These are phyloP conservation scores for Calycina herbarum DNA, from an alignment of 2,329 filamentous ascomycete species.

Conservation along the genomic window DNA sequence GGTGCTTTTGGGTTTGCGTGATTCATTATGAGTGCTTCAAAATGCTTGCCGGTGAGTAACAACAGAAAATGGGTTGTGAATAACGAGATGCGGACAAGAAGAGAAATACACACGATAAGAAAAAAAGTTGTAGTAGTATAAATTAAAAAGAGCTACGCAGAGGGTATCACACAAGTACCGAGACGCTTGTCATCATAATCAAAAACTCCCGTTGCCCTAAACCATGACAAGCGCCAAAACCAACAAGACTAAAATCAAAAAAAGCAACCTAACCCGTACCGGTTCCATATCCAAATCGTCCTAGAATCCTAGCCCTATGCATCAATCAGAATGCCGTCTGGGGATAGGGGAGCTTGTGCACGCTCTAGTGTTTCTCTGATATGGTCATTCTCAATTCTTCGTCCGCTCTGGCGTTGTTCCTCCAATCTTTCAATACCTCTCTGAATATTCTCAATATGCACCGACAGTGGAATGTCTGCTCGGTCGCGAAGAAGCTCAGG, in stretches of 20 bases:
- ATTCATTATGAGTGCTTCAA: background rate
- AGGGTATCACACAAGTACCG: background rate
- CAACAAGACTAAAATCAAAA: background rate
- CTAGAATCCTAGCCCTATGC: constrained; percentile 14
- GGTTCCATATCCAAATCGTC: background rate
- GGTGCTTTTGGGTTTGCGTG: background rate
- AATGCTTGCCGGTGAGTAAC: background rate
- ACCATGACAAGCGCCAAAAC: background rate
- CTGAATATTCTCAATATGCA: constrained; percentile 75
- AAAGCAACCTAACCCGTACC: background rate
- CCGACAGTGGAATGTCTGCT: constrained; percentile 60
- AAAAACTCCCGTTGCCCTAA: background rate
- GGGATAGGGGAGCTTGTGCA: constrained; percentile 38
- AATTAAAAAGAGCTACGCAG: background rate
- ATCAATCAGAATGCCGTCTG: constrained; percentile 37
- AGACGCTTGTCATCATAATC: background rate
- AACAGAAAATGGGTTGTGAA: background rate
- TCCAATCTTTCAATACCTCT: constrained; percentile 72
- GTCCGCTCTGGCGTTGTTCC: constrained; percentile 58
- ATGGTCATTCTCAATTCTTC: constrained; percentile 59
- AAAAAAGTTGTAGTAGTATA: background rate
- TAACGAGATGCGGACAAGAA: no score
- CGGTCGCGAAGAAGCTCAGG: constrained; percentile 59
- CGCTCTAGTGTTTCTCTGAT: constrained; percentile 53
- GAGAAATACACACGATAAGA: background rate